Evolutionary conservation across 2,329 filamentous ascomycete species (phyloP), one percentile per base, ranked within the genome.

Genomic region (Exophiala spinifera): DNA sequence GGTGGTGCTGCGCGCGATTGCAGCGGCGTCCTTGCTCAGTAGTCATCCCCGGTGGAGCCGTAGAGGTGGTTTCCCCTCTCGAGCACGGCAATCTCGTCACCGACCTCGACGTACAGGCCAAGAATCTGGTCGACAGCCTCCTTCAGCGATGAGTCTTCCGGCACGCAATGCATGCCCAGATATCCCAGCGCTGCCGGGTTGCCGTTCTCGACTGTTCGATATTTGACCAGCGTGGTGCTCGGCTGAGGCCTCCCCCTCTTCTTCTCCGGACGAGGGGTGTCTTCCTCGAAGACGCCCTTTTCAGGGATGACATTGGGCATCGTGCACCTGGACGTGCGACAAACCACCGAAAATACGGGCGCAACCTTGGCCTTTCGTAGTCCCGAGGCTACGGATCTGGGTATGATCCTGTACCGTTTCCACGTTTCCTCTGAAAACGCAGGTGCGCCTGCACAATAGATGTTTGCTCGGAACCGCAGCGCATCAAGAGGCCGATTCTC

Each of bases 151-250:
- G 49, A 40, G 46, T 64, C 61, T 37, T 64, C 62, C 10, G 62
- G 62, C 10, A 63, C 62, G 31, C 62, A 64, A 48, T 64, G 62
- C 61, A 64, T 63, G 1, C 62, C 62, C 11, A 64, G 28, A 50
- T 64, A 64, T 1, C 62, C 62, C 13, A 64, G 54, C 15, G 62
- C 62, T 1, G 39, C 25, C n/a, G 51, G 50, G 37, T 64, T 64
- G 4, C 61, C 59, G 28, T 37, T 47, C 21, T 64, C 62, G 4
- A 64, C 54, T 1, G 52, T 63, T 1, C 62, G 57, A n/a, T 58
- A 36, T 46, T 56, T 31, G 8, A 63, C 49, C 37, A 64, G 51
- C 4, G 62, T 62, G 23, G 62, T 57, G 48, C 61, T 64, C 3
- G 62, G 62, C 31, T 64, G 62, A 20, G 62, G 61, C 21, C 56